Evolutionary conservation across 345 rosid genomes (phyloP).

Genomic region (Noccaea caerulescens): DNA sequence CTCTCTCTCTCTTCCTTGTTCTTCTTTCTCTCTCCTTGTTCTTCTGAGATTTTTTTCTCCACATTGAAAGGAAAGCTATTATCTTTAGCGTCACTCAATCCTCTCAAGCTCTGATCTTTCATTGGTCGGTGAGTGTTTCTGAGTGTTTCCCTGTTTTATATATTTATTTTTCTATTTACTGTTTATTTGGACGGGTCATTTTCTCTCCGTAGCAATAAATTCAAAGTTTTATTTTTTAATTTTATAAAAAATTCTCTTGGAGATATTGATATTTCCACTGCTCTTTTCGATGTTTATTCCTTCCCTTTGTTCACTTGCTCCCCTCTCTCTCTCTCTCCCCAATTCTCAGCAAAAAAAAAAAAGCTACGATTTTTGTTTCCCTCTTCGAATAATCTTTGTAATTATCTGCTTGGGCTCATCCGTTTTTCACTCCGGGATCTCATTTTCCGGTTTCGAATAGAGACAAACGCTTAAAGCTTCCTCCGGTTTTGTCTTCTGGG

Average conservation of each 20-base stretch:
- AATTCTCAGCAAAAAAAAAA: neutral
- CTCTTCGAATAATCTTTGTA: conserved; percentile 32
- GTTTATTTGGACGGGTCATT: conserved; percentile 35
- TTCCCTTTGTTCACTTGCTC: conserved; percentile 63
- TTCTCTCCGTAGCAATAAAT: conserved; percentile 44
- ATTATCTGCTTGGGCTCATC: conserved; percentile 62
- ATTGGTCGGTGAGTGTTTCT: conserved; percentile 49
- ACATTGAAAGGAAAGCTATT: conserved; percentile 22
- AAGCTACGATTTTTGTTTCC: conserved; percentile 12
- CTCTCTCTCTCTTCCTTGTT: conserved; percentile 1
- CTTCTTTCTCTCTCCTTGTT: conserved; percentile 16
- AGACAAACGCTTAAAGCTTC: conserved; percentile 56
- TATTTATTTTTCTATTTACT: neutral
- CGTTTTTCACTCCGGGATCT: conserved; percentile 35
- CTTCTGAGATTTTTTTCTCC: conserved; percentile 30
- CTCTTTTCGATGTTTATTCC: conserved; percentile 94
- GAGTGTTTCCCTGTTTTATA: conserved; percentile 39
- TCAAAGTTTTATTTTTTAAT: neutral
- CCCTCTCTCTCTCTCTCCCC: conserved; percentile 8
- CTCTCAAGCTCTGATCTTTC: conserved; percentile 30
- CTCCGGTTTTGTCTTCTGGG: conserved; percentile 65
- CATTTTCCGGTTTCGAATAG: conserved; percentile 49
- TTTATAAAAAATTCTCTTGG: conserved; percentile 13
- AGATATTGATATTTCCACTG: conserved; percentile 80
- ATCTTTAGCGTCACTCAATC: conserved; percentile 38